Percentiles rank a stretch among this genome's conserved stretches.
phyloP scores from a whole-genome alignment of 148 eudicot species.

The Hydrangea macrophylla region DNA sequence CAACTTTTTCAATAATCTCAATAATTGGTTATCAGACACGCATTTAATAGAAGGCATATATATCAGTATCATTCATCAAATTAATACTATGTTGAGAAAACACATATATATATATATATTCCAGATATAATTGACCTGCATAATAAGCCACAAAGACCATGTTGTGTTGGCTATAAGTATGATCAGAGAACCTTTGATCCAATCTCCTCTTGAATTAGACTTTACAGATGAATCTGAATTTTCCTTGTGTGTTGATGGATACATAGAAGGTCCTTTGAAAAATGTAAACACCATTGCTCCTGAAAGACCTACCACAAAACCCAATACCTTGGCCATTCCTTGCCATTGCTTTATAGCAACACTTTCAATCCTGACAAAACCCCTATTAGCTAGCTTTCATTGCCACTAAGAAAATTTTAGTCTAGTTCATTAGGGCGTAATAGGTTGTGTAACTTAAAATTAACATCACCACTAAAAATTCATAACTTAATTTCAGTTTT shows the following conservation, averaged over 20 bases:
- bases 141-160: constrained; percentile 19
- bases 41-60: no score
- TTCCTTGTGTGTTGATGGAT: constrained; percentile 1
- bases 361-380: constrained; percentile 23
- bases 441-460: no score
- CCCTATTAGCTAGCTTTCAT: no score
- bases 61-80: no score
- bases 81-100: no score
- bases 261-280: constrained; percentile 16
- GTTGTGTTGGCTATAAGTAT: constrained; percentile 16
- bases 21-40: no score
- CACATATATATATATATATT: no score
- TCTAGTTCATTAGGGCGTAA: no score
- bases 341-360: constrained; percentile 5
- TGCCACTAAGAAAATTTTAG: no score
- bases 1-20: no score
- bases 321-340: constrained; percentile 21
- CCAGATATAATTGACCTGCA: constrained; percentile 19
- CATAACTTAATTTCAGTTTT: no score
- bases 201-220: constrained; percentile 4
- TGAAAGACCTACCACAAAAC: constrained; percentile 7
- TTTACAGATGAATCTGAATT: neutral
- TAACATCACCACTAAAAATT: no score
- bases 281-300: constrained; percentile 21
- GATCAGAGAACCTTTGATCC: constrained; percentile 17